Evolutionary conservation across 148 eudicot species (phyloP).

Genomic region (Chenopodium quinoa): DNA sequence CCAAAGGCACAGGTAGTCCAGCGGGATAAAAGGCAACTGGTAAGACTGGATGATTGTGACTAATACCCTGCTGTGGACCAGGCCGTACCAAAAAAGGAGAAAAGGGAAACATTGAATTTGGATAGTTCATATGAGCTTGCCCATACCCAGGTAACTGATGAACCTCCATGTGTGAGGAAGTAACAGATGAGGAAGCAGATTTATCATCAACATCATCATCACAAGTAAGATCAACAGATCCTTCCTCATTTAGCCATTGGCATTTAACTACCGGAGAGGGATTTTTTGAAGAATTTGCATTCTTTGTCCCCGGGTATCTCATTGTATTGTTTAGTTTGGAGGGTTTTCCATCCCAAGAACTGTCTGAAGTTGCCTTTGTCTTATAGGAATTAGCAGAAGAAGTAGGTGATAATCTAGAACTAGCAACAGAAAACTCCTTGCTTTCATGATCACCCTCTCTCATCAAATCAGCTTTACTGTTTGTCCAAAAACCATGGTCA

Average conservation of each 20-base stretch:
- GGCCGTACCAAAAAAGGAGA: slow-evolving; percentile 34
- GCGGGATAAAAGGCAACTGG: slow-evolving; percentile 46
- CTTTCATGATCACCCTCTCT: slow-evolving; percentile 24
- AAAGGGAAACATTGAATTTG: slow-evolving; percentile 32
- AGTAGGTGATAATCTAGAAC: slow-evolving; percentile 29
- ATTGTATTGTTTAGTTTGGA: slow-evolving; percentile 19
- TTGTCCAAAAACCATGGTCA: slow-evolving; percentile 39
- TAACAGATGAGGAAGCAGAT: slow-evolving; percentile 18
- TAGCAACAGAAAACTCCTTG: slow-evolving; percentile 24
- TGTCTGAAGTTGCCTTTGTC: slow-evolving; percentile 42
- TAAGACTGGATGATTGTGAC: slow-evolving; percentile 31
- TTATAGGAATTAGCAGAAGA: slow-evolving; percentile 32
- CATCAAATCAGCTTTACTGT: slow-evolving; percentile 22
- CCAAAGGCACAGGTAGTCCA: slow-evolving; percentile 45
- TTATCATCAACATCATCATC: slow-evolving; percentile 31
- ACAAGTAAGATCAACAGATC: slow-evolving; percentile 11
- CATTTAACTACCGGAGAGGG: slow-evolving; percentile 8
- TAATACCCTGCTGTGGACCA: slow-evolving; percentile 34
- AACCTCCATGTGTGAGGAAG: slow-evolving; percentile 23
- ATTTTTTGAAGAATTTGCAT: slow-evolving; percentile 26
- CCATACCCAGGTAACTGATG: slow-evolving; percentile 31
- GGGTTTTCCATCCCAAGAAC: slow-evolving; percentile 40
- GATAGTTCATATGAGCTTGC: slow-evolving; percentile 29
- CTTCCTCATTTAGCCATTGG: slow-evolving; percentile 17
- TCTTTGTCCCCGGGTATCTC: slow-evolving; percentile 27